Base-by-base conservation (phyloP, 345 rosid species). In the Salix purpurea region DNA sequence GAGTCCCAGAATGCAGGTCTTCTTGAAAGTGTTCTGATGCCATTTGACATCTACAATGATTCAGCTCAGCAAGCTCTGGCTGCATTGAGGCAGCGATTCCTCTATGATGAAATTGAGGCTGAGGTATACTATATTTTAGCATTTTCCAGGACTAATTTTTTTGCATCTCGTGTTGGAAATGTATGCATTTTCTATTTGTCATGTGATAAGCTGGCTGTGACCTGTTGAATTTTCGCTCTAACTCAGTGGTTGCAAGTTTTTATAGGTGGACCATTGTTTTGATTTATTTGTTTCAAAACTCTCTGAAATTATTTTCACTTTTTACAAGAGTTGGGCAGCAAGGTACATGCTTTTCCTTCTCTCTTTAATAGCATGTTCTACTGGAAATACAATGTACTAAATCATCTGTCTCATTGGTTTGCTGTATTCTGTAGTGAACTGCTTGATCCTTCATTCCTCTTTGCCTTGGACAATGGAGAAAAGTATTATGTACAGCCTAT, bases 21-120 rank as follows among this genome's bases (percentile, higher is more conserved):
- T 84, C 86, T 96, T 82, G 99, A 96, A 85, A 96, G 97, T 84
- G 89, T 91, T 76, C 85, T 96, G 78, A 84, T 92, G 80, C 97
- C 98, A 81, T 94, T 96, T 87, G 99, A 96, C 80, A 89, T 93
- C 72, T 96, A 96, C 79, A 96, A 96, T 87, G 99, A 96, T 88
- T 93, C 99, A 14, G 98, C 99, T 78, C 99, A 96, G 89, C 97
- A 92, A 83, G 99, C 99, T 75, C 82, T 96, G 84, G 91, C 88
- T 82, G 77, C 82, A 24, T 85, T 96, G 80, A 93, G 88, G 80
- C 99, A 96, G 81, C 92, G 99, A 10, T 96, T 91, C 85, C 97
- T 96, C 76, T 96, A 96, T 78, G 99, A 96, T 89, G 99, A 96
- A 90, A 91, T 96, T 86, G 99, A 96, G 81, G 98, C 99, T 72